Evolutionary conservation across 192 early-diverging fungal species (phyloP).

Genomic region (Podila horticola): DNA sequence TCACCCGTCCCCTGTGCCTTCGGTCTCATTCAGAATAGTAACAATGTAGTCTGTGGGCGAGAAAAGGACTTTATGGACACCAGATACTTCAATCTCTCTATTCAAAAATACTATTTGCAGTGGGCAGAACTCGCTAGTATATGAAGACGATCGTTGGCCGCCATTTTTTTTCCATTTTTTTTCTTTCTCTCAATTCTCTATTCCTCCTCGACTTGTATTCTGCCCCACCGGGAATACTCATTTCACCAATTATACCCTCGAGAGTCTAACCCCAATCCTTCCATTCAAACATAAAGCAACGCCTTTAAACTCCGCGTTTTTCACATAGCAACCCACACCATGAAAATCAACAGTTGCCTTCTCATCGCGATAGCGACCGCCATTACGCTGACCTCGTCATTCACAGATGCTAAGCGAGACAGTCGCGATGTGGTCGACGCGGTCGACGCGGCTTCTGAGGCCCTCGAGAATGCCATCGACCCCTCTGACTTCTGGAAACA

Average conservation of each 20-base stretch:
- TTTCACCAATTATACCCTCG: not conserved
- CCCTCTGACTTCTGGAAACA: constrained; percentile 15
- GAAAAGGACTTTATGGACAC: no score
- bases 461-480: not conserved
- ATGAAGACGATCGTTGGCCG: no score
- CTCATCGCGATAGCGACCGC: constrained; percentile 30
- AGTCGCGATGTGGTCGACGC: constrained; percentile 6
- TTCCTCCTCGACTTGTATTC: not conserved
- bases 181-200: not conserved
- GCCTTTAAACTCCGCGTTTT: not conserved
- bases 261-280: no score
- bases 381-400: constrained; percentile 13
- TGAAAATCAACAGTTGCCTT: constrained; percentile 31
- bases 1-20: not conserved
- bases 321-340: not conserved
- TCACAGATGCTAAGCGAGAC: constrained; percentile 31
- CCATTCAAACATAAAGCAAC: not conserved
- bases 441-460: not conserved
- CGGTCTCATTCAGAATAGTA: not conserved
- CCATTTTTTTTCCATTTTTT: not conserved
- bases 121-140: no score
- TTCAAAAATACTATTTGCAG: no score
- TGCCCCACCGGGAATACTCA: not conserved
- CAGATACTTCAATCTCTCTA: no score
- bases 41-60: not conserved